Evolutionary conservation across 495 filamentous ascomycete genomes (phyloP).

Genomic region (Staphylotrichum tortipilum): DNA sequence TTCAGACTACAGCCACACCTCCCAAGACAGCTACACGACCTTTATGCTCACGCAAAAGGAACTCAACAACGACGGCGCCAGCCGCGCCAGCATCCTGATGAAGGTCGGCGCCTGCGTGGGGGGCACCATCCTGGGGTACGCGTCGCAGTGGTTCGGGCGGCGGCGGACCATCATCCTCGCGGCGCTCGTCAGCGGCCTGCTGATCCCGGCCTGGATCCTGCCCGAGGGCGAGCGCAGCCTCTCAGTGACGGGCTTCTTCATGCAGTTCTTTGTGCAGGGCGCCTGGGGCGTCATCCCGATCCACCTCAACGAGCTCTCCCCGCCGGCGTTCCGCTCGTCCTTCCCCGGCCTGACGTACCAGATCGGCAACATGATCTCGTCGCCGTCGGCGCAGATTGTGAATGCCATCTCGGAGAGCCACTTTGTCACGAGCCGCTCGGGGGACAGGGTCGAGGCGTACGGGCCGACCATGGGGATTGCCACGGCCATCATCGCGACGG

Average conservation of each 20-base stretch:
- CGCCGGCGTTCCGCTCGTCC: constrained; percentile 61
- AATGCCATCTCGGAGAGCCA: constrained; percentile 55
- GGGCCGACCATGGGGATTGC: constrained; percentile 62
- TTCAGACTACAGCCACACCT: constrained; percentile 54
- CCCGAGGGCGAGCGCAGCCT: constrained; percentile 48
- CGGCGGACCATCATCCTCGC: constrained; percentile 55
- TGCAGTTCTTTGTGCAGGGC: constrained; percentile 73
- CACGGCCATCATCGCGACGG: constrained; percentile 57
- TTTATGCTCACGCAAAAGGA: constrained; percentile 63
- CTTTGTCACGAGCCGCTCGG: constrained; percentile 37
- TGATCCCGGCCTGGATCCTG: constrained; percentile 69
- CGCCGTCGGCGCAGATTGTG: constrained; percentile 63
- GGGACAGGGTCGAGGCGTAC: constrained; percentile 52
- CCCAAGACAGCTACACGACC: constrained; percentile 69
- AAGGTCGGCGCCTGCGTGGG: constrained; percentile 67
- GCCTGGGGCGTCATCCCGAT: constrained; percentile 74
- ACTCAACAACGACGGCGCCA: constrained; percentile 49
- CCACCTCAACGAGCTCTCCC: constrained; percentile 70
- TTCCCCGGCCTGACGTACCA: constrained; percentile 65
- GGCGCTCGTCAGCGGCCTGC: constrained; percentile 44
- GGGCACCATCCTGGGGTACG: constrained; percentile 61
- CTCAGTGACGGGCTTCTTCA: constrained; percentile 60
- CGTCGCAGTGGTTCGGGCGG: constrained; percentile 64
- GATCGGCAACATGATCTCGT: constrained; percentile 67
- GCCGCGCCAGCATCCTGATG: constrained; percentile 63